phyloP scores from a whole-genome alignment of 2,329 filamentous ascomycete species.

The Verticillium isaacii region DNA sequence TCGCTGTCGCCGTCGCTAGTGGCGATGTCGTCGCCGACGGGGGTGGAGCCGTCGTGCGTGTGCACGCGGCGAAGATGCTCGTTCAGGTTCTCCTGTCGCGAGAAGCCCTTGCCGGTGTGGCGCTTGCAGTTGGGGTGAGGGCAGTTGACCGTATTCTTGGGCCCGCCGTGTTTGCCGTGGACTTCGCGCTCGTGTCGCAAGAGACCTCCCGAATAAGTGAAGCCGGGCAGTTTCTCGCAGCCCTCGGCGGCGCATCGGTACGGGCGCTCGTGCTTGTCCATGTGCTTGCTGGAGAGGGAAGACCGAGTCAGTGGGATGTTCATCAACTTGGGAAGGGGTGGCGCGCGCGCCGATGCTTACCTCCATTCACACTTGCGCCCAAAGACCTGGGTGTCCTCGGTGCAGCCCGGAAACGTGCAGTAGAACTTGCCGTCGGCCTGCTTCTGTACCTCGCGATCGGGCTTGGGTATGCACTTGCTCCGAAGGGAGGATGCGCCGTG shows the following conservation, averaged over 20 bases:
- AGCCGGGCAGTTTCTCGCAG: conserved; percentile 87
- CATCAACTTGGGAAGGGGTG: neutral
- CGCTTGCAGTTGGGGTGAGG: conserved; percentile 85
- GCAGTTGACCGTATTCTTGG: conserved; percentile 82
- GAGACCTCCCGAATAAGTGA: conserved; percentile 90
- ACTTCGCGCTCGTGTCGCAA: conserved; percentile 90
- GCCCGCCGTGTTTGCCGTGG: conserved; percentile 83
- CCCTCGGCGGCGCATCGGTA: conserved; percentile 80
- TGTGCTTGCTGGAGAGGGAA: conserved; percentile 68
- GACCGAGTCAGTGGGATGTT: conserved; percentile 16
- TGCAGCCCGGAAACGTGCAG: conserved; percentile 69
- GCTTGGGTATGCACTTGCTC: conserved; percentile 53
- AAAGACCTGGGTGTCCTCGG: conserved; percentile 61
- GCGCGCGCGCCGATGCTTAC: conserved; percentile 50
- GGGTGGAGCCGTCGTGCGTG: conserved; percentile 41
- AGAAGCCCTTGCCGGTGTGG: conserved; percentile 83
- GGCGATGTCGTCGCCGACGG: conserved; percentile 28
- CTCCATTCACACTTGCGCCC: conserved; percentile 89
- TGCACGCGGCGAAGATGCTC: conserved; percentile 93
- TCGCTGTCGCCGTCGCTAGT: conserved; percentile 40
- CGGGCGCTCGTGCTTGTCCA: conserved; percentile 95
- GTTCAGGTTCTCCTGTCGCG: conserved; percentile 87
- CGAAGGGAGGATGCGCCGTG: conserved; percentile 23
- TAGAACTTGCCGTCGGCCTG: conserved; percentile 71
- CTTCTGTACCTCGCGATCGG: conserved; percentile 51